Evolutionary conservation across 306 rosid genomes (phyloP).

Genomic region (Trichosanthes cucumerina): DNA sequence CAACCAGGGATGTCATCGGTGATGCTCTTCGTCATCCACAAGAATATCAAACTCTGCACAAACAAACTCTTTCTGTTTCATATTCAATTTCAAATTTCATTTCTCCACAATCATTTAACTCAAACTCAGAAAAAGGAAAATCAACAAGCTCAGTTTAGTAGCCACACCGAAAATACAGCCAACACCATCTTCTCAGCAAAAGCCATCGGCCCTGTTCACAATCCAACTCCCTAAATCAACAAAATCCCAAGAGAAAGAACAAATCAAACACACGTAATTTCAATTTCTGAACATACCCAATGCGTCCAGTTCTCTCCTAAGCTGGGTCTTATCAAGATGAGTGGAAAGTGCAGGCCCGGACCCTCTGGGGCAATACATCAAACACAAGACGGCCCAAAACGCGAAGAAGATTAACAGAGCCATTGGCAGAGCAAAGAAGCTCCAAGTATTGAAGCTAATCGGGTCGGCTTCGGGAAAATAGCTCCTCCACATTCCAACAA

Average conservation of each 20-base stretch:
- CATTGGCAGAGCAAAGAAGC: slow-evolving; percentile 52
- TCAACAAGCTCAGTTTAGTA: neutral
- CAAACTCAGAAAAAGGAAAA: neutral
- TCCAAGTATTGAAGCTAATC: slow-evolving; percentile 68
- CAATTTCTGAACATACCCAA: slow-evolving; percentile 31
- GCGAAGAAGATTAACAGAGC: slow-evolving; percentile 38
- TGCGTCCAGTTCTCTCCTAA: slow-evolving; percentile 62
- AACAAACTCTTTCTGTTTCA: neutral
- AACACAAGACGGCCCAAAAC: slow-evolving; percentile 53
- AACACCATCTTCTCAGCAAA: slow-evolving; percentile 88
- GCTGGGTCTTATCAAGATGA: slow-evolving; percentile 51
- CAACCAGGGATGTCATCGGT: slow-evolving; percentile 89
- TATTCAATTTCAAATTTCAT: neutral
- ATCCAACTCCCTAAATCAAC: neutral
- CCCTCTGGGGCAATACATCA: slow-evolving; percentile 36
- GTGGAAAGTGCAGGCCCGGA: slow-evolving; percentile 40
- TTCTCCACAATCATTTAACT: neutral
- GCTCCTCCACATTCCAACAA: slow-evolving; percentile 84
- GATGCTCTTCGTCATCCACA: slow-evolving; percentile 92
- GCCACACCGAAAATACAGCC: slow-evolving; percentile 56
- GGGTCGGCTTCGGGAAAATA: slow-evolving; percentile 45
- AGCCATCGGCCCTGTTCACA: slow-evolving; percentile 59
- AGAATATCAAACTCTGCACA: slow-evolving; percentile 45
- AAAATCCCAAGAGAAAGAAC: neutral
- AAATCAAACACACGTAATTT: neutral